Evolutionary conservation across 2,329 filamentous ascomycete species (phyloP).

Genomic region (Trichoderma hamatum): DNA sequence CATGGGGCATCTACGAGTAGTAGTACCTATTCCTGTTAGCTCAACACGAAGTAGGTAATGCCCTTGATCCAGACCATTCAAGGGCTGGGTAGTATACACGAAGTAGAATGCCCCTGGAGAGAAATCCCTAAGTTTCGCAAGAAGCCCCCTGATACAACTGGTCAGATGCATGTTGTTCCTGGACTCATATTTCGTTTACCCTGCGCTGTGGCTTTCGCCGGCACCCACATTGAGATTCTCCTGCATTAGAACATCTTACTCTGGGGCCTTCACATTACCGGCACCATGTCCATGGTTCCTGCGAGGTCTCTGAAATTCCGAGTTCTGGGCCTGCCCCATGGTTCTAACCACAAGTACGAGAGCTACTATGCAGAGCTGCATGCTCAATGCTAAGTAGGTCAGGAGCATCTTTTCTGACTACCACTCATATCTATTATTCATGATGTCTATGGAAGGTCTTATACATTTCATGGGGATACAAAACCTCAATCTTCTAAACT

Average conservation of each 20-base stretch:
- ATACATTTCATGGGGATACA: too few species aligned
- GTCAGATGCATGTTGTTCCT: neutral
- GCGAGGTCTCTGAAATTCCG: neutral
- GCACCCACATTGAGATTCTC: neutral
- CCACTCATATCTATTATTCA: neutral
- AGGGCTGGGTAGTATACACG: neutral
- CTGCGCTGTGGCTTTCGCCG: neutral
- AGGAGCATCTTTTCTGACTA: neutral
- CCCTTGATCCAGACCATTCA: neutral
- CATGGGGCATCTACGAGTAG: neutral
- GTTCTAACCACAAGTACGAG: neutral
- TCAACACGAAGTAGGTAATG: neutral
- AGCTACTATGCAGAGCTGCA: neutral
- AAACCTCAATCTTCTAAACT: neutral
- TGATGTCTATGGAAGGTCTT: too few species aligned
- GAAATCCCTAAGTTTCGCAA: neutral
- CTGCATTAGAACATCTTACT: slow-evolving; percentile 4
- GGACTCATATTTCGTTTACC: neutral
- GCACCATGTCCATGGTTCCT: neutral
- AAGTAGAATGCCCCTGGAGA: neutral
- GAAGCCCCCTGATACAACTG: neutral
- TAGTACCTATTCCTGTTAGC: neutral
- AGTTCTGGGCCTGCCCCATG: neutral
- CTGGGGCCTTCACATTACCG: neutral
- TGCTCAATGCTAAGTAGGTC: neutral